These are phyloP conservation scores for Apiospora kogelbergensis DNA, from an alignment of 2,329 filamentous ascomycete species.

Conservation along the genomic window DNA sequence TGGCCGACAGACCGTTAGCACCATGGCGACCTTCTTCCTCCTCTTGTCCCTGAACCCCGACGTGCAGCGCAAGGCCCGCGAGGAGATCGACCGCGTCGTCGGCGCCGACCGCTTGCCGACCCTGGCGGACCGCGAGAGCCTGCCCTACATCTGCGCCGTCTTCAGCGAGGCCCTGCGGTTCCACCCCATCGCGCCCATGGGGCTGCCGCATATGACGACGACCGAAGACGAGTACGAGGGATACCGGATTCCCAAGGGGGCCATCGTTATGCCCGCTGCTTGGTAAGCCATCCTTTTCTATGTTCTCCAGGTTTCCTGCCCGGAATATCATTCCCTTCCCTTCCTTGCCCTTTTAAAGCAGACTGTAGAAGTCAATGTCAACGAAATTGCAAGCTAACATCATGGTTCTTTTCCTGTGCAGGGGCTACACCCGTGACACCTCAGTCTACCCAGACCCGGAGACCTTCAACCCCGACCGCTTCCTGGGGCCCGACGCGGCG, in stretches of 20 bases:
- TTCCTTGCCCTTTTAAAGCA: too few relatives aligned
- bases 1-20: slow-evolving; percentile 37
- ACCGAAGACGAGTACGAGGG: slow-evolving; percentile 40
- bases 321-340: too few relatives aligned
- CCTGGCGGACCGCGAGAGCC: slow-evolving; percentile 34
- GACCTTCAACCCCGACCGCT: slow-evolving; percentile 30
- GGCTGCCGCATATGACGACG: slow-evolving; percentile 47
- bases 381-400: too few relatives aligned
- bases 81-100: slow-evolving; percentile 39
- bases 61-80: slow-evolving; percentile 39
- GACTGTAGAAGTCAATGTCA: too few relatives aligned
- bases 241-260: slow-evolving; percentile 44
- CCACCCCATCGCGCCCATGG: slow-evolving; percentile 41
- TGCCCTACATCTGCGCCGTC: slow-evolving; percentile 38
- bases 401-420: neutral
- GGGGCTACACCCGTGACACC: slow-evolving; percentile 33
- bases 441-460: slow-evolving; percentile 40
- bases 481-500: slow-evolving; percentile 15
- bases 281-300: slow-evolving; percentile 24
- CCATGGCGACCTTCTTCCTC: slow-evolving; percentile 43
- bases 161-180: slow-evolving; percentile 40
- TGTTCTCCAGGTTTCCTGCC: too few relatives aligned
- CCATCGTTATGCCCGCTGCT: slow-evolving; percentile 40
- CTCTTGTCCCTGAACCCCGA: slow-evolving; percentile 48
- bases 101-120: slow-evolving; percentile 36